Base-by-base conservation (phyloP, 2,329 filamentous ascomycete genomes). In the Microdochium paspali region DNA sequence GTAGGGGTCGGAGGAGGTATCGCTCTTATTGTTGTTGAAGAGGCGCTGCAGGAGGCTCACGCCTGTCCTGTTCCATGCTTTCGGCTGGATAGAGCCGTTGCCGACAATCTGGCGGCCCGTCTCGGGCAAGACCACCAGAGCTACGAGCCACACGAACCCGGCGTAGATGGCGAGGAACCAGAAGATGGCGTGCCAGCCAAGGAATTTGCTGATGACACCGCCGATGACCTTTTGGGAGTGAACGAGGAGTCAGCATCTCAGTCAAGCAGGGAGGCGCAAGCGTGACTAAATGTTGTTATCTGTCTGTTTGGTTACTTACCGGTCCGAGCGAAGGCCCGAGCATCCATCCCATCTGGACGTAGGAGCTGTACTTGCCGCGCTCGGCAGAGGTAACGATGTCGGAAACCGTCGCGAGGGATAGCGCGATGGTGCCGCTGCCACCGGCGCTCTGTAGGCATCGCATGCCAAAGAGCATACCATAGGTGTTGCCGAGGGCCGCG, bases 1-100 rank as follows among this genome's bases (percentile, higher is more conserved):
- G 82, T 7, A 7, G 7, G 67, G 73, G 74, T 4, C 65, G n/a
- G n/a, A n/a, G n/a, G n/a, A n/a, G 77, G 46, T 72, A 68, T 18
- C 74, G 67, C 81, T 82, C 85, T 3, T 79, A 79, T 0, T 82
- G 66, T 50, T 73, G 82, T 54, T 82, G 13, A 30, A 9, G 24
- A 20, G 35, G 13, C 13, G 12, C 25, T 21, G 30, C 24, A 23
- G 20, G 23, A 15, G 26, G 15, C 15, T 21, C 18, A 18, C 15
- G 35, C 35, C 35, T 20, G 35, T 40, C 35, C 12, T 40, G 35
- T 40, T 40, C 35, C 35, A 40, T 21, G 35, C 35, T 21, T 5
- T 20, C 4, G 47, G 21, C 25, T 28, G 43, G 24, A 40, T 46
- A 7, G 44, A 46, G 7, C 49, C 49, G 28, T 51, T 47, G 25